Evolutionary conservation across 805 yeast species (phyloP).

Genomic region (Wickerhamiella azymoides): DNA sequence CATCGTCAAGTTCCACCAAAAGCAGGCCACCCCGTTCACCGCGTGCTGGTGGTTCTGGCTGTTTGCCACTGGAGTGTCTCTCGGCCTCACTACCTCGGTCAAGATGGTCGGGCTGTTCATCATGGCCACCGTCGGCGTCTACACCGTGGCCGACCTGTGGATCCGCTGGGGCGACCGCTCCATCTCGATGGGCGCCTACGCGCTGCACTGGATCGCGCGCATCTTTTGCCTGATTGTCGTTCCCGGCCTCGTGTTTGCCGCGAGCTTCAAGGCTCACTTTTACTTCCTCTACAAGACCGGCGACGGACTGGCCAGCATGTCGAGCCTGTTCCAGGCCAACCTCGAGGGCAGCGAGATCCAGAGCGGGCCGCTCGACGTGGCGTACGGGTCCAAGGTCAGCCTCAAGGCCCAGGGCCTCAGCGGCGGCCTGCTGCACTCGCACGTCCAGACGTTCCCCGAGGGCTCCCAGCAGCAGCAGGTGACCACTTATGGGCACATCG

Average conservation of each 20-base stretch:
- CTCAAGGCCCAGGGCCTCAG: conserved; percentile 69
- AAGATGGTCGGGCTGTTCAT: conserved; percentile 95
- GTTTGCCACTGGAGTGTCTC: conserved; percentile 62
- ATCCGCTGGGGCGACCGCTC: conserved; percentile 51
- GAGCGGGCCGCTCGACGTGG: conserved; percentile 51
- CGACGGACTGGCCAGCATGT: conserved; percentile 91
- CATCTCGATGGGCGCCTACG: conserved; percentile 45
- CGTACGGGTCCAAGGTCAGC: conserved; percentile 65
- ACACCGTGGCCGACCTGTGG: conserved; percentile 83
- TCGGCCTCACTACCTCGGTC: conserved; percentile 87
- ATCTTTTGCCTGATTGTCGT: conserved; percentile 54
- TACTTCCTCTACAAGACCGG: conserved; percentile 72
- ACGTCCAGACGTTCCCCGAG: conserved; percentile 42
- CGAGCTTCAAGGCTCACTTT: conserved; percentile 90
- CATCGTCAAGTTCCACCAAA: conserved; percentile 66
- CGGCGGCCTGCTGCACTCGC: conserved; percentile 68
- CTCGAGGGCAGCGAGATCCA: conserved; percentile 72
- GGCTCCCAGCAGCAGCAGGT: conserved; percentile 73
- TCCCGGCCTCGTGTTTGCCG: conserved; percentile 70
- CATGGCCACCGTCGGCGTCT: conserved; percentile 72
- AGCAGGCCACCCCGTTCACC: conserved; percentile 53
- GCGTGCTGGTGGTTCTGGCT: conserved; percentile 81
- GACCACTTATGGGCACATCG: conserved; percentile 48
- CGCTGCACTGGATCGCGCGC: conserved; percentile 64
- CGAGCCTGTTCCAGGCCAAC: conserved; percentile 88